A percentile compares a stretch with the other conserved stretches of the same genome.
Evolutionary conservation across 2,329 filamentous ascomycete genomes (phyloP).

Genomic region (Emergomyces pasteurianus): DNA sequence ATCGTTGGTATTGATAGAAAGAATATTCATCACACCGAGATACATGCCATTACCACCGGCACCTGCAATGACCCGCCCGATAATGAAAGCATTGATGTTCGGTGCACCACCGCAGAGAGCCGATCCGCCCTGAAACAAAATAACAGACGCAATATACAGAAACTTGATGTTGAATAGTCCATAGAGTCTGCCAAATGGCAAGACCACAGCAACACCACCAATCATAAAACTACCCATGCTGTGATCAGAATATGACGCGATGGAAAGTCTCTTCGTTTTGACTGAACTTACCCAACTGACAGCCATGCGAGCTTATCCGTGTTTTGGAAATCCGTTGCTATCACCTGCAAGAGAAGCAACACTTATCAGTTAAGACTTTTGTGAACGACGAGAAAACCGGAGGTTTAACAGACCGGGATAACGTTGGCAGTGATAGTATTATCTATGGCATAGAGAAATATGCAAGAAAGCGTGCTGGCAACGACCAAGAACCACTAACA

Average conservation of each 20-base stretch:
- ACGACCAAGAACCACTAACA: background rate
- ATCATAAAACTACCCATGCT: slow-evolving; percentile 25
- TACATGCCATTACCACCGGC: slow-evolving; percentile 24
- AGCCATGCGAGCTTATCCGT: background rate
- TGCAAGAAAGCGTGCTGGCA: background rate
- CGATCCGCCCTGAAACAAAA: slow-evolving; percentile 21
- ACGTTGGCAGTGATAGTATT: background rate
- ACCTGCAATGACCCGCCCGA: slow-evolving; percentile 26
- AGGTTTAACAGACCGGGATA: background rate
- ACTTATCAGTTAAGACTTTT: background rate
- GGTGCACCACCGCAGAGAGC: slow-evolving; percentile 36
- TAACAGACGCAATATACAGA: slow-evolving; percentile 21
- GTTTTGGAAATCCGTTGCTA: background rate
- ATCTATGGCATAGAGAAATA: background rate
- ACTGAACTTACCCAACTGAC: background rate
- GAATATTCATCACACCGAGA: slow-evolving; percentile 11
- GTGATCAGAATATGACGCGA: background rate
- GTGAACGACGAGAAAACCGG: background rate
- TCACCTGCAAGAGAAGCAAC: background rate
- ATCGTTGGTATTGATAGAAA: slow-evolving; percentile 23
- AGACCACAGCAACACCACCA: slow-evolving; percentile 29
- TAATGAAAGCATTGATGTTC: slow-evolving; percentile 37
- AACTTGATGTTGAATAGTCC: slow-evolving; percentile 36
- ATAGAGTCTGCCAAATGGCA: slow-evolving; percentile 29
- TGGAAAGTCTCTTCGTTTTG: too few species aligned